Evolutionary conservation across 805 yeast species (phyloP).

Genomic region (Saccharomyces paradoxus): DNA sequence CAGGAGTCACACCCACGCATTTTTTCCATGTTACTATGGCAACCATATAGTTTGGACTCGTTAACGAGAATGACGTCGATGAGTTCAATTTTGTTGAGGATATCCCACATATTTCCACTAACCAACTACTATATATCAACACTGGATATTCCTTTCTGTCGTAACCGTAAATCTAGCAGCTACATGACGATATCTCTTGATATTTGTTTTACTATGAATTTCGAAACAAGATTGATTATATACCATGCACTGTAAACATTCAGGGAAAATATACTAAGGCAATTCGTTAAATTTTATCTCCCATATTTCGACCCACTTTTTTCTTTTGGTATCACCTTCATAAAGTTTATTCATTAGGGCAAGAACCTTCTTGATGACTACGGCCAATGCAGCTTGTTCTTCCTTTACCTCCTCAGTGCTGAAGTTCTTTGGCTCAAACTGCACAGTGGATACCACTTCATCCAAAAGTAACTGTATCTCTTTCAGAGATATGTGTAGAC

Average conservation of each 20-base stretch:
- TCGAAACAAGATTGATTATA: background rate
- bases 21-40: background rate
- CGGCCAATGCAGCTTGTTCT: conserved; percentile 26
- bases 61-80: background rate
- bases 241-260: background rate
- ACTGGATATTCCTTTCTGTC: background rate
- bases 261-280: background rate
- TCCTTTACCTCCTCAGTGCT: conserved; percentile 15
- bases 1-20: background rate
- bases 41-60: background rate
- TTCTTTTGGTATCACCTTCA: conserved; percentile 41
- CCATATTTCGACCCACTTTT: conserved; percentile 32
- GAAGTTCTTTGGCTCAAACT: conserved; percentile 1
- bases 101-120: background rate
- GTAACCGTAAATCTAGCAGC: background rate
- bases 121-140: background rate
- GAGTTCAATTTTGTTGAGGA: background rate
- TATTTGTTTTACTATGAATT: background rate
- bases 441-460: background rate
- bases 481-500: conserved; percentile 30
- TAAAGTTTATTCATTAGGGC: conserved; percentile 31
- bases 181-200: background rate
- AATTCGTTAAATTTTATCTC: conserved; percentile 18
- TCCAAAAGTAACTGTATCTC: background rate
- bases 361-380: conserved; percentile 30